Base-by-base conservation (phyloP, 106 monocot species). In the Agapanthus africanus region DNA sequence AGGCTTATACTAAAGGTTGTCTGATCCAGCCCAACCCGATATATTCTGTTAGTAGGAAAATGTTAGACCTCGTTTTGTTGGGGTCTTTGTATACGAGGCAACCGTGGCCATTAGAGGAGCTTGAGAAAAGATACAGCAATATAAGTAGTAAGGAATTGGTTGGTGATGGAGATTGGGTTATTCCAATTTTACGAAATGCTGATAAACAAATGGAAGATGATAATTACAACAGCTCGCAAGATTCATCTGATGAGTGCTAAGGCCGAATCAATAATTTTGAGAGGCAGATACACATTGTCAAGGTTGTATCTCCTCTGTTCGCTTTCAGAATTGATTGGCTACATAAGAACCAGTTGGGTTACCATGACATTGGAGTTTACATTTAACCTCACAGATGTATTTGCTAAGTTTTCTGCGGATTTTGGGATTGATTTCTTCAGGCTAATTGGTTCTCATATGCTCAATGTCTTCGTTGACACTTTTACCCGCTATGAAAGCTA, bases 11-110 rank as follows among this genome's bases (percentile, higher is more conserved):
- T 9, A 87, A 77, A 78, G 84, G 82, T 21, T 71, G 76, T 54
- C 57, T 90, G 71, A n/a, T 90, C 15, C 84, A 90, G 63, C 78
- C 79, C 2, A 81, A 90, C 54, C 80, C 87, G 16, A 70, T 94
- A 9, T 81, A 90, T 64, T 37, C 16, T 11, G 70, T 81, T 74
- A 75, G 90, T 6, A 59, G 80, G 66, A 87, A 87, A 71, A 87
- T 94, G 87, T 47, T 90, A 50, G 78, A 85, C 11, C 79, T 90
- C 42, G 67, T 90, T 37, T 61, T 54, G 39, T 34, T 85, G 63
- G 76, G 84, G 13, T 47, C 81, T 7, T 49, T 77, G 59, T 65
- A 49, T 46, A 70, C 67, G 15, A 67, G 70, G 1, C 23, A 18
- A 31, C 54, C 30, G 27, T 25, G 62, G 37, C 56, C n/a, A 40